phyloP scores from a whole-genome alignment of 768 basidiomycete species.

The Tremella mesenterica region DNA sequence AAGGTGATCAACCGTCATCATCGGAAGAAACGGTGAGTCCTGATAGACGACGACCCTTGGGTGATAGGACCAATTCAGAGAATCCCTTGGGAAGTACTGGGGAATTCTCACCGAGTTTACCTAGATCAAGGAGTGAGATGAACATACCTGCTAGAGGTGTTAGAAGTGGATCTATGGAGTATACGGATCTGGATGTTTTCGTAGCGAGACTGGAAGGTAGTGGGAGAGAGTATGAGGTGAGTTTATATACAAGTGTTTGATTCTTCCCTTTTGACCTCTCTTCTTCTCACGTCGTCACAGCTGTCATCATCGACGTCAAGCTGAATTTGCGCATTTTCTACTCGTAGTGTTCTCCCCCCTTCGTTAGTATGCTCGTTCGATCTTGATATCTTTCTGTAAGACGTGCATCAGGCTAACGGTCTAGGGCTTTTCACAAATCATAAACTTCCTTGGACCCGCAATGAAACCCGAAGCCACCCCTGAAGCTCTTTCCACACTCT shows the following conservation, averaged over 20 bases:
- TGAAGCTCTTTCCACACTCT: slow-evolving; percentile 30
- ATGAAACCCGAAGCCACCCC: slow-evolving; percentile 31
- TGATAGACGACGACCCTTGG: slow-evolving; percentile 3
- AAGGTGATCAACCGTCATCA: neutral
- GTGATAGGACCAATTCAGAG: slow-evolving; percentile 18
- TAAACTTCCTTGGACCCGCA: slow-evolving; percentile 58
- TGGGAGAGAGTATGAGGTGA: slow-evolving; percentile 60
- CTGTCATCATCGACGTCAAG: no score
- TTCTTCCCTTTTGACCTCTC: neutral
- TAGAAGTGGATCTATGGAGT: slow-evolving; percentile 23
- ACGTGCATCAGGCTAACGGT: slow-evolving; percentile 13
- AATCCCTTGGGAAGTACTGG: neutral
- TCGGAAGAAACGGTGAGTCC: neutral
- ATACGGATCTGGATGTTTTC: slow-evolving; percentile 60
- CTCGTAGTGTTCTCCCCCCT: no score
- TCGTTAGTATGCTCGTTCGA: no score
- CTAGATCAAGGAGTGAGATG: neutral
- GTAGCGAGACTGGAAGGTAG: slow-evolving; percentile 54
- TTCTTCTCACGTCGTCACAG: neutral
- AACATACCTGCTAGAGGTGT: neutral
- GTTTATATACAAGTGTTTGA: slow-evolving; percentile 27
- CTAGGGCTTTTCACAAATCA: slow-evolving; percentile 56
- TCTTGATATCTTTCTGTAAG: neutral
- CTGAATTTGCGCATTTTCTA: no score
- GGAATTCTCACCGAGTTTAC: neutral